phyloP scores from a whole-genome alignment of 2,329 filamentous ascomycete genomes.

The Microsporum ferrugineum region DNA sequence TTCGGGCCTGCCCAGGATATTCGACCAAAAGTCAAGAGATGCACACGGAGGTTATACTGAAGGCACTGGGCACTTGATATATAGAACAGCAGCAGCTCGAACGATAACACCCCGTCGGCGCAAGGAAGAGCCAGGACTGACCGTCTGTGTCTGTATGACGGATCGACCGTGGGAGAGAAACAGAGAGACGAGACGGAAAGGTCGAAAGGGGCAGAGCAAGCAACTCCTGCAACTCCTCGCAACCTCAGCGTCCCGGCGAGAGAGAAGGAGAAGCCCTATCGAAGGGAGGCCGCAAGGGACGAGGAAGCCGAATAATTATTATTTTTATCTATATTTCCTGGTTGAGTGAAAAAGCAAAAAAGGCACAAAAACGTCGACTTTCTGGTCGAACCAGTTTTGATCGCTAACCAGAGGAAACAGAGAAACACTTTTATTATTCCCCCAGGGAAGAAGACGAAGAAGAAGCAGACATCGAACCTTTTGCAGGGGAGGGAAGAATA shows the following conservation, averaged over 20 bases:
- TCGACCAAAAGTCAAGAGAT: background rate
- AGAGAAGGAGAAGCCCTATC: background rate
- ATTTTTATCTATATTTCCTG: background rate
- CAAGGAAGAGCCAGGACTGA: background rate
- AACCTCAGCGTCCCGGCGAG: background rate
- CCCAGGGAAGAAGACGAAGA: background rate
- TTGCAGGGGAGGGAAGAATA: background rate
- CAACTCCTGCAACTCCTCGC: background rate
- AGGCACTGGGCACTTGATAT: background rate
- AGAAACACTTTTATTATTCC: no score
- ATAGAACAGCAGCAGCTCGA: background rate
- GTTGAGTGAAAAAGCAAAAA: background rate
- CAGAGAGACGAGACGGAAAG: background rate
- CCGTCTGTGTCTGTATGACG: background rate
- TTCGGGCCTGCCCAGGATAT: background rate
- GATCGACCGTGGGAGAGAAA: background rate
- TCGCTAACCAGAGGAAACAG: background rate
- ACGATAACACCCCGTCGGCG: background rate
- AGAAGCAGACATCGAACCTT: background rate
- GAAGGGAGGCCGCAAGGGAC: background rate
- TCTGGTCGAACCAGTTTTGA: background rate
- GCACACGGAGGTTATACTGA: slow-evolving; percentile 1
- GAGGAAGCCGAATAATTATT: background rate
- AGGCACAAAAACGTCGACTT: background rate
- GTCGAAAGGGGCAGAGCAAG: background rate